A percentile compares a stretch with the other conserved stretches of the same genome.
Evolutionary conservation across 2,329 filamentous ascomycete species (phyloP).

Genomic region (Coniochaeta pulveracea): DNA sequence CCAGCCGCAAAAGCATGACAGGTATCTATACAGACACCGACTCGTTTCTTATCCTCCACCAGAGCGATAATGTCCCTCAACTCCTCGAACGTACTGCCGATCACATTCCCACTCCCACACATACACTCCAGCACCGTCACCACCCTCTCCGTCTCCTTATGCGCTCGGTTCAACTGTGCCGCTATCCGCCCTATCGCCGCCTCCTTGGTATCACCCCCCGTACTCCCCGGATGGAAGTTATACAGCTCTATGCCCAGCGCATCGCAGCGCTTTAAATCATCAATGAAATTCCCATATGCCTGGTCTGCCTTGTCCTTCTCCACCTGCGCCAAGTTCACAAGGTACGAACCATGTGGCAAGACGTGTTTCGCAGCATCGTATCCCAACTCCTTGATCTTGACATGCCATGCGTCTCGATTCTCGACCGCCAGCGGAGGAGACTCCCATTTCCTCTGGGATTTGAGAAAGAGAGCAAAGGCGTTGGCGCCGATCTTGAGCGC

Average conservation of each 20-base stretch:
- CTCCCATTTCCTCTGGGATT: constrained; percentile 91
- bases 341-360: constrained; percentile 89
- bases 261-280: constrained; percentile 81
- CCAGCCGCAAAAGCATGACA: constrained; percentile 94
- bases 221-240: constrained; percentile 93
- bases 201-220: constrained; percentile 52
- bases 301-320: constrained; percentile 72
- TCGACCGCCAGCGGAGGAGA: constrained; percentile 66
- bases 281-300: constrained; percentile 75
- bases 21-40: constrained; percentile 93
- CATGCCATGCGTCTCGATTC: constrained; percentile 57
- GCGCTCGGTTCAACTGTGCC: constrained; percentile 68
- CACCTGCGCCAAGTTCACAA: constrained; percentile 86
- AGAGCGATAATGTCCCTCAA: constrained; percentile 72
- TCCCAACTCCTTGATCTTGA: constrained; percentile 52
- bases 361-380: constrained; percentile 65
- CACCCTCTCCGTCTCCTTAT: constrained; percentile 64
- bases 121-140: constrained; percentile 89
- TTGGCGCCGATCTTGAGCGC: constrained; percentile 77
- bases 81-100: constrained; percentile 79
- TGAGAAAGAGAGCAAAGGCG: constrained; percentile 88
- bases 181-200: constrained; percentile 73
- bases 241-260: constrained; percentile 80
- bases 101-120: constrained; percentile 79
- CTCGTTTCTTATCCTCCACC: constrained; percentile 68